phyloP scores from a whole-genome alignment of 208 protist genomes.

The Wallacemonas sp. region DNA sequence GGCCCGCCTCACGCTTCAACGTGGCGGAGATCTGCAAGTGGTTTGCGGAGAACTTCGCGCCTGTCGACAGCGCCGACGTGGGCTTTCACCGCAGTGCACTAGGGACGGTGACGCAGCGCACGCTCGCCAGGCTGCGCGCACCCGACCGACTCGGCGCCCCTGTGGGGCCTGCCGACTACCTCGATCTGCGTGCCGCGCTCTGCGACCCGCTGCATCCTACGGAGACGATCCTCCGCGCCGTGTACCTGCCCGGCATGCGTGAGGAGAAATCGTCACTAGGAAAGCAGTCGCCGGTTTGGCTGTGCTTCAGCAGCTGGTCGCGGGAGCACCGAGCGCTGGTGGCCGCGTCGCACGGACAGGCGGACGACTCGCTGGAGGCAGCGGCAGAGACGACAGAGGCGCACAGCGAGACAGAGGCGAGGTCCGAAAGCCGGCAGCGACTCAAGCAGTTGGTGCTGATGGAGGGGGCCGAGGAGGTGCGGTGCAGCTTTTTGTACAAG shows the following conservation, averaged over 20 bases:
- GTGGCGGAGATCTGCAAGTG: background rate
- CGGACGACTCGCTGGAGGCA: background rate
- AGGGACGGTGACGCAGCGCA: background rate
- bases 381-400: background rate
- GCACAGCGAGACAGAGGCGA: background rate
- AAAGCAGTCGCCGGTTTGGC: conserved; percentile 33
- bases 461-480: background rate
- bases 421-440: background rate
- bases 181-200: conserved; percentile 39
- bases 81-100: conserved; percentile 28
- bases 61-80: conserved; percentile 30
- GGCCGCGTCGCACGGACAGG: background rate
- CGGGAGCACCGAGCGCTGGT: conserved; percentile 18
- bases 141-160: background rate
- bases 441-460: background rate
- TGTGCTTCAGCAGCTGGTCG: conserved; percentile 46
- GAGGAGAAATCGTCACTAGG: conserved; percentile 34
- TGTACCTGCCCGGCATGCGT: conserved; percentile 33
- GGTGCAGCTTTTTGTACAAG: conserved; percentile 71
- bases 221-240: conserved; percentile 29
- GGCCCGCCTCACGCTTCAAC: background rate
- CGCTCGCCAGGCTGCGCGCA: background rate
- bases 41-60: conserved; percentile 11
- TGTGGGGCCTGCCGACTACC: conserved; percentile 12
- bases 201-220: conserved; percentile 43